A percentile compares a stretch with the other conserved stretches of the same genome.
These are phyloP conservation scores for Gracilaria domingensis DNA, from an alignment of 23 red algal species.

Conservation along the genomic window DNA sequence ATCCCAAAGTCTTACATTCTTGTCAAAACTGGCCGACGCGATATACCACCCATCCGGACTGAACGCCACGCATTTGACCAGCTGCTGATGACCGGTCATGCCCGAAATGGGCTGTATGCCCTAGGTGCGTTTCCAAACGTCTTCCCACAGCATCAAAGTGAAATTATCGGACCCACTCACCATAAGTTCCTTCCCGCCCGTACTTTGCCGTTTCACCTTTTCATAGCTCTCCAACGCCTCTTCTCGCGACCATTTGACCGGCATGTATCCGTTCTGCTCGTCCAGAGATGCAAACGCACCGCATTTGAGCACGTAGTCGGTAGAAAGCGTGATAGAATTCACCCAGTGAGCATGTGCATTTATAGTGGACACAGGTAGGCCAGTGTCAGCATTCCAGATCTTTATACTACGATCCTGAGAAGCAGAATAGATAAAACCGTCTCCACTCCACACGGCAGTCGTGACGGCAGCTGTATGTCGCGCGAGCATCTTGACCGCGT, in stretches of 20 bases:
- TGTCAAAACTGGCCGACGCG: constrained; percentile 94
- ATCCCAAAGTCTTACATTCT: constrained; percentile 93
- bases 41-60: constrained; percentile 88
- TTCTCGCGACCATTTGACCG: constrained; percentile 30
- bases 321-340: constrained; percentile 86
- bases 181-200: constrained; percentile 77
- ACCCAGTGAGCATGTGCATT: constrained; percentile 96
- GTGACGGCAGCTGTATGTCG: constrained; percentile 91
- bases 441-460: constrained; percentile 83
- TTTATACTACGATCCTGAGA: constrained; percentile 90
- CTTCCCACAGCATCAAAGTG: constrained; percentile 88
- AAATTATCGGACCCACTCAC: constrained; percentile 94
- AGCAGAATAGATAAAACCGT: constrained; percentile 89
- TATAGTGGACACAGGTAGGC: constrained; percentile 60
- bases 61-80: constrained; percentile 96
- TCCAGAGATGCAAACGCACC: constrained; percentile 81
- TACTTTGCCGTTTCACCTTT: constrained; percentile 19
- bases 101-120: not conserved
- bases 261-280: constrained; percentile 22
- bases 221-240: constrained; percentile 72
- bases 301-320: constrained; percentile 82
- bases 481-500: constrained; percentile 53
- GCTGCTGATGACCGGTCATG: constrained; percentile 98
- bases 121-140: not conserved
- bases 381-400: constrained; percentile 67